Evolutionary conservation across 2,329 filamentous ascomycete species (phyloP).

Genomic region (Nigrospora oryzae): DNA sequence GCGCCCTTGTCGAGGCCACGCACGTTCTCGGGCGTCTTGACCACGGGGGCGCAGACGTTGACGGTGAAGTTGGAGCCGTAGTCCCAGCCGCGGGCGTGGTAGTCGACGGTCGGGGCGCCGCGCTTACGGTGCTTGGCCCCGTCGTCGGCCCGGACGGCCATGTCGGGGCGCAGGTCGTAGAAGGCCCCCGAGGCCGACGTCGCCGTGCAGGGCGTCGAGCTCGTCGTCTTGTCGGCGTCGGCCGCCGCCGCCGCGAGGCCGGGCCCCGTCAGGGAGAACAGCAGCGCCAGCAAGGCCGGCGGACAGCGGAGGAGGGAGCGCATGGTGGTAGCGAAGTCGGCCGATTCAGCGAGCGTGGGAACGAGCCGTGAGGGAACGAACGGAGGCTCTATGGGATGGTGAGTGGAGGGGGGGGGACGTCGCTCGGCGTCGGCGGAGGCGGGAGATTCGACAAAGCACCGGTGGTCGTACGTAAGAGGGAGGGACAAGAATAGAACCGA

Average conservation of each 20-base stretch:
- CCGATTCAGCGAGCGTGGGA: no score
- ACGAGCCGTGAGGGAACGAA: no score
- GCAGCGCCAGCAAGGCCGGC: constrained; percentile 15
- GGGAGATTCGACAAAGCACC: no score
- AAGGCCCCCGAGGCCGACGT: constrained; percentile 48
- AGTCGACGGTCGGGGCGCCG: constrained; percentile 35
- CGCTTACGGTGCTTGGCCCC: constrained; percentile 28
- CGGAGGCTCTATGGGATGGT: no score
- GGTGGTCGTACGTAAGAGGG: no score
- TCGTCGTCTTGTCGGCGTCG: constrained; percentile 29
- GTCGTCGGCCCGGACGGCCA: constrained; percentile 33
- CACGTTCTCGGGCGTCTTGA: constrained; percentile 54
- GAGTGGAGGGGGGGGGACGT: no score
- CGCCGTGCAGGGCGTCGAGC: constrained; percentile 43
- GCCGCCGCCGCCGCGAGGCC: constrained; percentile 20
- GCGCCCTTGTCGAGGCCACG: constrained; percentile 52
- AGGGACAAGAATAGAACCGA: no score
- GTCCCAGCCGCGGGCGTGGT: constrained; percentile 64
- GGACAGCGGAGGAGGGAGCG: constrained; percentile 12
- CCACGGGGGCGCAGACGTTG: constrained; percentile 73
- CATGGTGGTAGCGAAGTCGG: constrained; percentile 8
- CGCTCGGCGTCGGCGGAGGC: no score
- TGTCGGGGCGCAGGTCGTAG: constrained; percentile 50
- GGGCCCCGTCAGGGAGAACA: constrained; percentile 22
- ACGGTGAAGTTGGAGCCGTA: constrained; percentile 75